Evolutionary conservation across 148 eudicot species (phyloP), one percentile per base, ranked within the genome.

Genomic region (Dysphania ambrosioides): DNA sequence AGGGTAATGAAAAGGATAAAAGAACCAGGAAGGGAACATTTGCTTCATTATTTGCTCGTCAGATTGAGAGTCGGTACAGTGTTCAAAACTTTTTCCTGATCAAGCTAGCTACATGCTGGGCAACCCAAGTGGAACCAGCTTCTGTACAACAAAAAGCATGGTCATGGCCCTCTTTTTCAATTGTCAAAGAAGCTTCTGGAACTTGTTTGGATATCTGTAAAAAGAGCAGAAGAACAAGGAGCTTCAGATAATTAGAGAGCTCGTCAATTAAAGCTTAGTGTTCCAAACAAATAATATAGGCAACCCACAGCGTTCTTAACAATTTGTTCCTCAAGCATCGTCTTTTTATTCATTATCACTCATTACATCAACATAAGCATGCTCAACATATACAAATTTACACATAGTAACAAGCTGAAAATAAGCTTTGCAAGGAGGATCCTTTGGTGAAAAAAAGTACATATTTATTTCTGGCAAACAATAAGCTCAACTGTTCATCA

Each of bases 121-220:
- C 93, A 24, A 84, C 98, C 98, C 98, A 93, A 58, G 80, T 41
- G 30, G 98, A 91, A 36, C 98, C 98, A 15, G 90, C 97, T 80
- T 73, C 82, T 3, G 96, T 85, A 85, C 96, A 91, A 29, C 87
- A 86, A 76, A 90, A 93, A 58, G 97, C 86, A 81, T 94, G 98
- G 61, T 86, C 82, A 44, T 85, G 88, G 40, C 96, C 96, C 82
- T 90, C 94, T 23, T 84, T 82, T 82, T 94, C 97, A 26, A 91
- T 79, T 68, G 87, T 85, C 51, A 88, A 35, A 19, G 72, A 62
- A 42, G 82, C 81, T 58, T 74, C 86, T 1, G 97, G 90, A 62
- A 81, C 88, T 82, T 86, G 84, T 81, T 82, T 91, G 9, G 88
- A 80, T 13, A 91, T 88, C 98, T 94, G 87, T 63, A 26, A 57